Conservation (phyloP, 2,329 filamentous ascomycete genomes). For the Phymatotrichopsis omnivora region DNA sequence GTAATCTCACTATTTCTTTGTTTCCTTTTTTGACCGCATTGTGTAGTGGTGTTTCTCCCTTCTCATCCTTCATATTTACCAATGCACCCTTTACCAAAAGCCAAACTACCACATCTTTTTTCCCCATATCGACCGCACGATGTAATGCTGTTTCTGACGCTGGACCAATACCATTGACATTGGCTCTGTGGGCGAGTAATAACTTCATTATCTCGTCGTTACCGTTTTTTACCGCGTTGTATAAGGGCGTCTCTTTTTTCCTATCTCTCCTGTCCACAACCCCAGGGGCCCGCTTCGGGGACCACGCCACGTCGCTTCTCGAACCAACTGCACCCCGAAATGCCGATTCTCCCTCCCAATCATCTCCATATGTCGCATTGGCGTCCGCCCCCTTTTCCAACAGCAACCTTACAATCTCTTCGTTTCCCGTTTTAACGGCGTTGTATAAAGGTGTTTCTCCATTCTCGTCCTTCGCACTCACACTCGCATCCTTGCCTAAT, state of each 20-base stretch:
- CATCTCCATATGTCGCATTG: no score
- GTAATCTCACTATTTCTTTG: conserved; percentile 11
- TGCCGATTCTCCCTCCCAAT: no score
- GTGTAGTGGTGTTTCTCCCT: conserved; percentile 22
- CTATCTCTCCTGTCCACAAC: no score
- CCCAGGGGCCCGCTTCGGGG: no score
- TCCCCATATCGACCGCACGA: conserved; percentile 17
- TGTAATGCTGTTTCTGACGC: no score
- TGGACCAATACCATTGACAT: no score
- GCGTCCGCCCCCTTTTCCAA: conserved; percentile 18
- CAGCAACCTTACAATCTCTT: conserved; percentile 17
- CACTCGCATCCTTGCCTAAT: conserved; percentile 7
- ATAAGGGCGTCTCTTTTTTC: no score
- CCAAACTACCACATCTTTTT: conserved; percentile 10
- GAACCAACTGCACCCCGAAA: conserved; percentile 12
- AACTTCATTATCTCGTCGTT: no score
- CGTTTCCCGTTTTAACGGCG: conserved; percentile 8
- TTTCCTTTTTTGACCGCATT: conserved; percentile 11
- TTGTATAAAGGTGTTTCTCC: conserved; percentile 18
- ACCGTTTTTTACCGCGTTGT: no score
- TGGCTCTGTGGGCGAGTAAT: no score
- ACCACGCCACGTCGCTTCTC: no score
- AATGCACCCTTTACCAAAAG: conserved; percentile 12
- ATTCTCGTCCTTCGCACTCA: conserved; percentile 13
- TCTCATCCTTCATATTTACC: conserved; percentile 12